Evolutionary conservation across 2,329 filamentous ascomycete genomes (phyloP).

Genomic region (Alternaria conjuncta): DNA sequence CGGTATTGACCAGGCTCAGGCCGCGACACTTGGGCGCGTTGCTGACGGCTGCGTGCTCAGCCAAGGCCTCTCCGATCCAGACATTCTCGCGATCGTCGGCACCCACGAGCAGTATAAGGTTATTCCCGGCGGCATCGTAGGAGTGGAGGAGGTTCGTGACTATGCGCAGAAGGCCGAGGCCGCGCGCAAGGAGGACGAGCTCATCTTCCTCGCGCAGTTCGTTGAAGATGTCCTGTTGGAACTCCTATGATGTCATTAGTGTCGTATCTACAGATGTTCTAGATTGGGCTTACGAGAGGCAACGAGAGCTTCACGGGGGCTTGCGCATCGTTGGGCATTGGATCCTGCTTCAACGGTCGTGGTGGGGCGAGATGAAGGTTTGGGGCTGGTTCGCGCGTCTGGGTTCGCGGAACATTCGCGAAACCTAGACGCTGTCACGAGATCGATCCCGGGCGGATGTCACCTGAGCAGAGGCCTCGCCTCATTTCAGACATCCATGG

Average conservation of each 20-base stretch:
- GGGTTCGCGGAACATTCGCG: slow-evolving; percentile 3
- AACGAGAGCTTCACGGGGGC: slow-evolving; percentile 79
- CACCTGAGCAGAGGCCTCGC: not conserved
- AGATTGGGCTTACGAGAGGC: slow-evolving; percentile 64
- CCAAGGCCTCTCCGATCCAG: slow-evolving; percentile 95
- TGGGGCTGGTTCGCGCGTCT: slow-evolving; percentile 26
- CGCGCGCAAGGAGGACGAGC: slow-evolving; percentile 87
- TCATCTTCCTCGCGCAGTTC: slow-evolving; percentile 80
- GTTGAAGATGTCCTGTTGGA: slow-evolving; percentile 92
- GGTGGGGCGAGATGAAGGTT: slow-evolving; percentile 20
- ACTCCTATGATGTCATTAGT: slow-evolving; percentile 63
- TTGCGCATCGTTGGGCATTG: slow-evolving; percentile 52
- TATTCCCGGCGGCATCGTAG: slow-evolving; percentile 95
- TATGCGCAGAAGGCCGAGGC: slow-evolving; percentile 88
- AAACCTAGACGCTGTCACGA: slow-evolving; percentile 36
- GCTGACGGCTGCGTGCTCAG: slow-evolving; percentile 93
- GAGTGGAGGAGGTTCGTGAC: slow-evolving; percentile 96
- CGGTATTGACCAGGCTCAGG: slow-evolving; percentile 90
- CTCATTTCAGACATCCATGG: not conserved
- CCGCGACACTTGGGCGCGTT: slow-evolving; percentile 81
- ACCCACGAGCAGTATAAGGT: slow-evolving; percentile 85
- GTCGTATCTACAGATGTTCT: slow-evolving; percentile 1
- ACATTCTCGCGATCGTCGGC: slow-evolving; percentile 93
- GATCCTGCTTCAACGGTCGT: slow-evolving; percentile 23
- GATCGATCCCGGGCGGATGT: not conserved